Conservation (phyloP, 495 filamentous ascomycete species). For the Penicillium soppii region DNA sequence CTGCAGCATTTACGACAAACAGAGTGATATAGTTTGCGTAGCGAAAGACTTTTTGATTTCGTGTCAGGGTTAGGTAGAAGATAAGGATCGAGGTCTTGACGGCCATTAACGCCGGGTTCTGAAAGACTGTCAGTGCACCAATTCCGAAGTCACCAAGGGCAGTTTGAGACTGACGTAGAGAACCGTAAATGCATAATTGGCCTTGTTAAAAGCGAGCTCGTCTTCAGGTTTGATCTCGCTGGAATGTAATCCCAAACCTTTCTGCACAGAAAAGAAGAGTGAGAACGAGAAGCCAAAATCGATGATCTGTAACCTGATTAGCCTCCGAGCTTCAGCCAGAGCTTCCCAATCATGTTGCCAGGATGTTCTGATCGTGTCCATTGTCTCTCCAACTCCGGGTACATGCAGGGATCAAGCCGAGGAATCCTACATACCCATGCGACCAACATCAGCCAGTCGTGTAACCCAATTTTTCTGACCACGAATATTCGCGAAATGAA, state of each 20-base stretch:
- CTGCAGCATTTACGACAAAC: conserved; percentile 72
- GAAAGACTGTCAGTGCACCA: conserved; percentile 2
- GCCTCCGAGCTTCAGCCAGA: not conserved
- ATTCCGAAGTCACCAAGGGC: not conserved
- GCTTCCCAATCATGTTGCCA: not conserved
- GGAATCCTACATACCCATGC: conserved; percentile 64
- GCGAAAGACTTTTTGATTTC: conserved; percentile 69
- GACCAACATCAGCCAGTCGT: conserved; percentile 82
- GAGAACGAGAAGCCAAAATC: conserved; percentile 75
- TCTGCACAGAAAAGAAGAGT: conserved; percentile 68
- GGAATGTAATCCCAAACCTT: conserved; percentile 79
- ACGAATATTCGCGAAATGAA: conserved; percentile 72
- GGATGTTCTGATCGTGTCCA: not conserved
- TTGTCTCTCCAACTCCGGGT: conserved; percentile 6
- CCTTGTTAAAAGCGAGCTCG: conserved; percentile 54
- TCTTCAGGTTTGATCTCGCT: conserved; percentile 52
- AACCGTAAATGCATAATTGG: conserved; percentile 80
- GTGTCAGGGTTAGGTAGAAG: conserved; percentile 80
- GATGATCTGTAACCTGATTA: conserved; percentile 48
- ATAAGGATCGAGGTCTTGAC: conserved; percentile 88
- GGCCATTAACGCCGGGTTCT: conserved; percentile 80
- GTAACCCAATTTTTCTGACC: conserved; percentile 63
- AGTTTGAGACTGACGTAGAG: conserved; percentile 63
- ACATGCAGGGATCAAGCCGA: conserved; percentile 15
- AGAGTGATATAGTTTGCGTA: conserved; percentile 70